These are phyloP conservation scores for Fusarium avenaceum DNA, from an alignment of 2,329 filamentous ascomycete genomes.

Conservation along the genomic window DNA sequence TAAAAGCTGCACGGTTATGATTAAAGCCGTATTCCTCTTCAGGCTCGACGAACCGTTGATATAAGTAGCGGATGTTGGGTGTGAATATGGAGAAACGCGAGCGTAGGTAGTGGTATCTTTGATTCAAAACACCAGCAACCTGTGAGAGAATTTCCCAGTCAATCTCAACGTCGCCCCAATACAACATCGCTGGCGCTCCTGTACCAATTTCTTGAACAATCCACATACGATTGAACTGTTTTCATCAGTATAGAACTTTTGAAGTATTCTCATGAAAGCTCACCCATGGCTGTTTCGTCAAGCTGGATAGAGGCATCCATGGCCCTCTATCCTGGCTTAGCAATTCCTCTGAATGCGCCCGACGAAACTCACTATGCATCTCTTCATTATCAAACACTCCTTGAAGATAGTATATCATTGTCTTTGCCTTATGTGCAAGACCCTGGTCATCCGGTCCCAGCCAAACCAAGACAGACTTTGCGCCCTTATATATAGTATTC, in stretches of 20 bases:
- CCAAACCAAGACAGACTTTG: conserved; percentile 54
- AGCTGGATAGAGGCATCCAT: conserved; percentile 53
- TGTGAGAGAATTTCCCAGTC: conserved; percentile 53
- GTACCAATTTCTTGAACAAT: conserved; percentile 57
- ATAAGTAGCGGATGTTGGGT: conserved; percentile 53
- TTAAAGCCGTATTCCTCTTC: conserved; percentile 44
- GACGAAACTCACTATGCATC: conserved; percentile 48
- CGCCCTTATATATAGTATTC: conserved; percentile 55
- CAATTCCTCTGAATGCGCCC: conserved; percentile 51
- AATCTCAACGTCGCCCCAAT: conserved; percentile 53
- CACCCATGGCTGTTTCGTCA: conserved; percentile 54
- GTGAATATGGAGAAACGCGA: conserved; percentile 51
- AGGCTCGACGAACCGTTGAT: conserved; percentile 53
- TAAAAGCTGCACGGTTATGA: conserved; percentile 53
- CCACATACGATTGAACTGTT: conserved; percentile 55
- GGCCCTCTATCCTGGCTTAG: conserved; percentile 46
- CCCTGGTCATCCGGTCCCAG: conserved; percentile 50
- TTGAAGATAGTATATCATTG: conserved; percentile 48
- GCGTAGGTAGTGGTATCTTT: conserved; percentile 52
- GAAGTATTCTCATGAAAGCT: conserved; percentile 22
- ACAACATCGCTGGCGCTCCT: conserved; percentile 51
- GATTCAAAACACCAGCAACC: conserved; percentile 52
- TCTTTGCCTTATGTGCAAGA: conserved; percentile 49
- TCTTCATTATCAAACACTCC: conserved; percentile 51
- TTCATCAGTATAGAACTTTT: conserved; percentile 2